Base-by-base conservation (phyloP, 495 filamentous ascomycete species). In the Lophiotrema nucula region DNA sequence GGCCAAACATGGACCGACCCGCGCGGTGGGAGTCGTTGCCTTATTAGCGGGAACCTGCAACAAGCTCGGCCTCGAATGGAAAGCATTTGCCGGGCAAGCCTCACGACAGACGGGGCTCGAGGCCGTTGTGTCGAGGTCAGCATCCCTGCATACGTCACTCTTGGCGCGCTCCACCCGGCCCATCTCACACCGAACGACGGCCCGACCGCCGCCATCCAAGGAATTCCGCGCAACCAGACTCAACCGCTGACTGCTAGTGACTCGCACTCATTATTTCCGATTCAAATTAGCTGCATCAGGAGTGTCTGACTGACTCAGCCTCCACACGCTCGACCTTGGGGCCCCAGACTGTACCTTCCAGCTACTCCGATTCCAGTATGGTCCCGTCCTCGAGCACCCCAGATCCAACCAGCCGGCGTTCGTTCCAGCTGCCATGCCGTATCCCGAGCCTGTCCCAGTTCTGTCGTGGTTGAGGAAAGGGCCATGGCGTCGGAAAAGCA, bases 1-100 rank as follows among this genome's bases (percentile, higher is more conserved):
- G 43, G 53, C 11, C 4, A 35, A n/a, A 58, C 54, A 58, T 58
- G 54, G 54, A 24, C 54, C 54, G 54, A 58, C 6, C 2, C 4
- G 23, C 39, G 16, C 41, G 28, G 27, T n/a, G n/a, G n/a, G n/a
- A n/a, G n/a, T n/a, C n/a, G n/a, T n/a, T n/a, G n/a, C n/a, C n/a
- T n/a, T n/a, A n/a, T n/a, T n/a, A n/a, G n/a, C n/a, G n/a, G n/a
- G n/a, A n/a, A n/a, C n/a, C n/a, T n/a, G n/a, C n/a, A n/a, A n/a
- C n/a, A n/a, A n/a, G n/a, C n/a, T n/a, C n/a, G n/a, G n/a, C n/a
- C n/a, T n/a, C n/a, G n/a, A n/a, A n/a, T n/a, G n/a, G n/a, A n/a
- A n/a, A n/a, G n/a, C n/a, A n/a, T n/a, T n/a, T n/a, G n/a, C n/a
- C n/a, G n/a, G n/a, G n/a, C n/a, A n/a, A n/a, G n/a, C n/a, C n/a